phyloP scores from a whole-genome alignment of 345 rosid genomes.

The Moringa oleifera region DNA sequence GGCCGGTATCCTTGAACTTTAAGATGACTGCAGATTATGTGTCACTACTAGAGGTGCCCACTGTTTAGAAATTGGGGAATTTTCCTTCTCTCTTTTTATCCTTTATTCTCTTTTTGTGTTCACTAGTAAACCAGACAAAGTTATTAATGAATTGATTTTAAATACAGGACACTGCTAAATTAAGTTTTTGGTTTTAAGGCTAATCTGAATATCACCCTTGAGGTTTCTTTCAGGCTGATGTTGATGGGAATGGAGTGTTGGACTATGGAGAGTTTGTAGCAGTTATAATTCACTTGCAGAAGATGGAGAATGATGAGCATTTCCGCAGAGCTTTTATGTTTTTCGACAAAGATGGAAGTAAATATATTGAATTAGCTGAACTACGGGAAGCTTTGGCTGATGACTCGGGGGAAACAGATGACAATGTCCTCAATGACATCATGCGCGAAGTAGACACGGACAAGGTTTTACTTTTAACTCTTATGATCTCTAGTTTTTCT shows the following conservation, averaged over 20 bases:
- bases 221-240: constrained; percentile 73
- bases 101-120: background rate
- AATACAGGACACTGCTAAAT: background rate
- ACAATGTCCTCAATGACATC: constrained; percentile 65
- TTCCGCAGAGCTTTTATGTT: constrained; percentile 86
- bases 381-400: constrained; percentile 69
- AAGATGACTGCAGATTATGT: too few species aligned
- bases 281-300: constrained; percentile 95
- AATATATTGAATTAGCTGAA: constrained; percentile 75
- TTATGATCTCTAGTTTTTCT: background rate
- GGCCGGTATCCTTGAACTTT: too few species aligned
- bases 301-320: constrained; percentile 96
- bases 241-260: constrained; percentile 83
- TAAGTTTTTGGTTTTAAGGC: background rate
- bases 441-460: constrained; percentile 95
- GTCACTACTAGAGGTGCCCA: too few species aligned
- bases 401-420: constrained; percentile 64
- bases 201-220: background rate
- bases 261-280: constrained; percentile 97
- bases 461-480: constrained; percentile 46
- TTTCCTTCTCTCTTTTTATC: background rate
- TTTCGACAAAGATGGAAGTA: constrained; percentile 80
- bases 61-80: background rate
- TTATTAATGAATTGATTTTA: background rate
- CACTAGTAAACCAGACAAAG: too few species aligned